Percentiles rank a stretch among this genome's conserved stretches.
These are phyloP conservation scores for Aspergillus incahuasiensis DNA, from an alignment of 495 filamentous ascomycete species.

Conservation along the genomic window DNA sequence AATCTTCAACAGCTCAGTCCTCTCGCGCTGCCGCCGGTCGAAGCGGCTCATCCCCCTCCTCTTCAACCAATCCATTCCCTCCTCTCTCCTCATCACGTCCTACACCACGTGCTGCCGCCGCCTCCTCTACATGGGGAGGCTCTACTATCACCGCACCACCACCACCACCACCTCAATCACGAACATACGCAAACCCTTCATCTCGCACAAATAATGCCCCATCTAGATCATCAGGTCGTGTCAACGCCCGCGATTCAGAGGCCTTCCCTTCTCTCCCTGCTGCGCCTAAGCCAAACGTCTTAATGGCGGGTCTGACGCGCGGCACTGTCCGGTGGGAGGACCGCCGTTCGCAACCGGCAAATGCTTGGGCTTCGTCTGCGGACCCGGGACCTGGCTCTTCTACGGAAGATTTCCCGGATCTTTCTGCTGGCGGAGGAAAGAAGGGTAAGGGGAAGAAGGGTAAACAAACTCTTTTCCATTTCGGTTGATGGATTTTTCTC, in stretches of 20 bases:
- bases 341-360: slow-evolving; percentile 32
- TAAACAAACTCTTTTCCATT: slow-evolving; percentile 69
- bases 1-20: slow-evolving; percentile 72
- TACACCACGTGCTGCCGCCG: slow-evolving; percentile 22
- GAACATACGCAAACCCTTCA: slow-evolving; percentile 27
- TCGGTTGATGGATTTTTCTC: slow-evolving; percentile 32
- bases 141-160: slow-evolving; percentile 26
- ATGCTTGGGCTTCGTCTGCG: slow-evolving; percentile 42
- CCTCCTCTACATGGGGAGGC: slow-evolving; percentile 47
- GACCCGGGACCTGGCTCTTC: slow-evolving; percentile 16
- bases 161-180: slow-evolving; percentile 21
- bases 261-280: slow-evolving; percentile 80
- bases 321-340: slow-evolving; percentile 67
- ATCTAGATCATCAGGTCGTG: slow-evolving; percentile 23
- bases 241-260: slow-evolving; percentile 28
- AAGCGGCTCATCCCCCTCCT: slow-evolving; percentile 31
- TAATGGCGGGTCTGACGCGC: slow-evolving; percentile 73
- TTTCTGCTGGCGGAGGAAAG: slow-evolving; percentile 44
- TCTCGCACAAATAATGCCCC: slow-evolving; percentile 19
- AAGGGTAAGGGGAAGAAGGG: slow-evolving; percentile 74
- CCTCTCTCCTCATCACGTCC: slow-evolving; percentile 38
- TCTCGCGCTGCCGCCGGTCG: slow-evolving; percentile 56
- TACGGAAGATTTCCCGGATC: slow-evolving; percentile 31
- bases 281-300: slow-evolving; percentile 70
- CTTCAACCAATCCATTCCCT: slow-evolving; percentile 39